Percentiles rank a stretch among this genome's conserved stretches.
phyloP scores from a whole-genome alignment of 163 green algal genomes.

The Scenedesmus sp. region DNA sequence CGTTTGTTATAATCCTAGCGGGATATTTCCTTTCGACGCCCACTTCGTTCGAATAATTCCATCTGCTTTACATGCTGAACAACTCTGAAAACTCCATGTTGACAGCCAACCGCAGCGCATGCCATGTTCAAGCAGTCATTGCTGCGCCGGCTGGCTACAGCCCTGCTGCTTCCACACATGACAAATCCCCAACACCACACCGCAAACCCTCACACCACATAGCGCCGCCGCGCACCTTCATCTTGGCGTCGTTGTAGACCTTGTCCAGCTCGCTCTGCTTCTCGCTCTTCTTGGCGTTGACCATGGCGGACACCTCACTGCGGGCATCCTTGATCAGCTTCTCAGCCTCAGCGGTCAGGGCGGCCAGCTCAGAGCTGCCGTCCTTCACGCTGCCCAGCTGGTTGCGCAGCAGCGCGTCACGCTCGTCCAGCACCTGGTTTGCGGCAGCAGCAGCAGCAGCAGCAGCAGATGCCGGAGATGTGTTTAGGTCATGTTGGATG shows the following conservation, averaged over 20 bases:
- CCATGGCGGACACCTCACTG: constrained; percentile 63
- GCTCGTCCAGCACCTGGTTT: constrained; percentile 85
- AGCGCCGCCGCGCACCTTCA: not conserved
- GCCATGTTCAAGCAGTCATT: not conserved
- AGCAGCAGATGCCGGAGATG: not conserved
- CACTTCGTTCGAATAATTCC: too few relatives aligned
- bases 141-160: not conserved
- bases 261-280: constrained; percentile 82
- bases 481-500: too few relatives aligned
- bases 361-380: constrained; percentile 85
- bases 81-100: too few relatives aligned
- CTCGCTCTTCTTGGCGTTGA: constrained; percentile 73
- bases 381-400: constrained; percentile 94
- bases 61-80: too few relatives aligned
- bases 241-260: constrained; percentile 81
- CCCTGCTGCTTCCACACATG: not conserved
- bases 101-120: not conserved
- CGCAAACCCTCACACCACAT: not conserved
- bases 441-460: not conserved
- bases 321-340: constrained; percentile 56
- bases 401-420: constrained; percentile 89
- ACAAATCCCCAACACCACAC: not conserved
- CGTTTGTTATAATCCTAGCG: too few relatives aligned
- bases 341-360: constrained; percentile 89
- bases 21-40: too few relatives aligned